Evolutionary conservation across 2,329 filamentous ascomycete genomes (phyloP), one percentile per base, ranked within the genome.

Genomic region (Ascochyta pisi): DNA sequence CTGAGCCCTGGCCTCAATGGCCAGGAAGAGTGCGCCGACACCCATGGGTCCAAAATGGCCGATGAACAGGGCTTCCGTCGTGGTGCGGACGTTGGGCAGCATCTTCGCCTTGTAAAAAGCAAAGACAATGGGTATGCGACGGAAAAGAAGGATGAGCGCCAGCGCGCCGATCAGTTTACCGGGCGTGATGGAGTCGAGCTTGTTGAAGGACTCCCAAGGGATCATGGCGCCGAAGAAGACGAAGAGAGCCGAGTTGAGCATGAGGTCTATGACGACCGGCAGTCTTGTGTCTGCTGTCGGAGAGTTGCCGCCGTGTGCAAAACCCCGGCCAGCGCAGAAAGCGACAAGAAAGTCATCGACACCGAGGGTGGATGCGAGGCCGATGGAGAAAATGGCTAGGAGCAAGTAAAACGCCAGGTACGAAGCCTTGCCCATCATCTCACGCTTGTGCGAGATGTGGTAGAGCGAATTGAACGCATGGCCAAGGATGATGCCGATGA

Each of bases 1-100:
- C 54, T 82, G 75, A 0, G 80, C 82, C 23, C 82, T 72, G 0
- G 81, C 80, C 73, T 85, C 83, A 41, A 85, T 83, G 1, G 82
- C 81, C 1, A 86, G 76, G 69, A 85, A 85, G 6, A 85, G 68
- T 0, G 81, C 83, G 2, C 82, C 83, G 1, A 85, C 77, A 16
- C 83, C 83, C 78, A 85, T 85, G 8, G 83, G 83, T 0, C 83
- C 83, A 54, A 86, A 85, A 63, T 85, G 83, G 0, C 83, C 83
- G 39, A 77, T 78, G 67, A 85, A 85, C 0, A 85, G 65, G 0
- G 83, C 83, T 67, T 85, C 83, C 6, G 77, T 76, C 22, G 78
- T 78, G 0, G 82, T 83, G 7, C 74, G 68, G 41, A 85, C 76
- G 47, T 81, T 78, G 0, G 81, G 82, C 10, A 83, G 57, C 74